Evolutionary conservation across 1,284 basidiomycete genomes (phyloP).

Genomic region (Ganoderma multipileum): DNA sequence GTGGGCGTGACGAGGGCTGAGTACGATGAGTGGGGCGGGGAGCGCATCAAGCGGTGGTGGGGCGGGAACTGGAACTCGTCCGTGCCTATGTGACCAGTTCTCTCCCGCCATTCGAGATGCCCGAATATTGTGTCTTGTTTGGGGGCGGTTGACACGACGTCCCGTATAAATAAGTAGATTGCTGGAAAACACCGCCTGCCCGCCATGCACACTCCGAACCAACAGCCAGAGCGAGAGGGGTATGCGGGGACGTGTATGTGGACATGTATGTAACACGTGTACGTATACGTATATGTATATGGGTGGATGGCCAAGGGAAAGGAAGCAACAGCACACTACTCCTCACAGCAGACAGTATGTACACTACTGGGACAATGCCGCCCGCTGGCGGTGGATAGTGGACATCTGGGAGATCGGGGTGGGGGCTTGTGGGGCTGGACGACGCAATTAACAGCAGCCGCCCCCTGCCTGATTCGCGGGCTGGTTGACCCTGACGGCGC

Average conservation of each 20-base stretch:
- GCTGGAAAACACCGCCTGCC: constrained; percentile 22
- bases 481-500: constrained; percentile 72
- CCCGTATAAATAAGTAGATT: constrained; percentile 36
- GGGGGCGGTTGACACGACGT: neutral
- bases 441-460: constrained; percentile 60
- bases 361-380: constrained; percentile 8
- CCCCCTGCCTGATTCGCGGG: constrained; percentile 50
- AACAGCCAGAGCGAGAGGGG: constrained; percentile 23
- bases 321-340: constrained; percentile 10
- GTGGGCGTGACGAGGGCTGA: constrained; percentile 77
- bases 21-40: constrained; percentile 92
- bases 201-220: constrained; percentile 17
- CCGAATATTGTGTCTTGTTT: neutral
- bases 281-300: constrained; percentile 27
- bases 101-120: too few relatives aligned
- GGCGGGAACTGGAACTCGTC: constrained; percentile 79
- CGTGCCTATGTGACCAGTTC: constrained; percentile 24
- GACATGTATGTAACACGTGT: too few relatives aligned
- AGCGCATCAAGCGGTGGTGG: constrained; percentile 83
- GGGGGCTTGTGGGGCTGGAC: neutral
- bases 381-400: neutral
- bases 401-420: neutral
- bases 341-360: constrained; percentile 15
- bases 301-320: constrained; percentile 14
- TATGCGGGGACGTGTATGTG: constrained; percentile 22